These are phyloP conservation scores for Sarocladium strictum DNA, from an alignment of 2,329 filamentous ascomycete genomes.

Conservation along the genomic window DNA sequence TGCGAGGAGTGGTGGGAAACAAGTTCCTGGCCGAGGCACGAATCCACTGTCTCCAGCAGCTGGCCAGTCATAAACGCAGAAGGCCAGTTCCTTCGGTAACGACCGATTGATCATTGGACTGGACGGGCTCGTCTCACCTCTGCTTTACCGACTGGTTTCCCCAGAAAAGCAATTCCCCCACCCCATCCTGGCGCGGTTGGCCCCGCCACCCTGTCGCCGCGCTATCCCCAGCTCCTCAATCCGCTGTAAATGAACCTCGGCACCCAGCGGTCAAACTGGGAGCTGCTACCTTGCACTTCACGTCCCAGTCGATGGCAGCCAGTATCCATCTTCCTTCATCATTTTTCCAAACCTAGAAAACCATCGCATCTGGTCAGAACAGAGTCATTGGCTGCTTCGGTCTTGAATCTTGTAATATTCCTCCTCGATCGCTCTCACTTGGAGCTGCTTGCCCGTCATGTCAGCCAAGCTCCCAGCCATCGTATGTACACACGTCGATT, in stretches of 20 bases:
- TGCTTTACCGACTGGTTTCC: not conserved
- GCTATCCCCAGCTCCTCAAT: constrained; percentile 5
- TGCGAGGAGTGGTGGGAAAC: too few species aligned
- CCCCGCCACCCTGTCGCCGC: not conserved
- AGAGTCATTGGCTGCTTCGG: not conserved
- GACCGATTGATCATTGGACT: not conserved
- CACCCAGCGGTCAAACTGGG: not conserved
- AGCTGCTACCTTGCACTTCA: not conserved
- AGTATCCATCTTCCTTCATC: not conserved
- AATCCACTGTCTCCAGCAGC: too few species aligned
- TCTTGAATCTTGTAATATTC: not conserved
- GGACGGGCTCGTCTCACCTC: not conserved
- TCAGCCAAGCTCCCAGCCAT: constrained; percentile 40
- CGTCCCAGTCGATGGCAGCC: not conserved
- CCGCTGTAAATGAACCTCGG: constrained; percentile 1
- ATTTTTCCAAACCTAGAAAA: not conserved
- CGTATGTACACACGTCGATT: constrained; percentile 23
- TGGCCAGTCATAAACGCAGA: too few species aligned
- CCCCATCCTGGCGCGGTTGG: not conserved
- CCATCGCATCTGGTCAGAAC: not conserved
- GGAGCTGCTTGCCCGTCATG: constrained; percentile 23
- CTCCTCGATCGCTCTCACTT: not conserved
- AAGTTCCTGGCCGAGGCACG: not conserved
- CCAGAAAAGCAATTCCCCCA: not conserved
- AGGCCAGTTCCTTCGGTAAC: not conserved